Conservation (phyloP, 1,284 basidiomycete genomes). For the Filobasidium uniguttulatum region DNA sequence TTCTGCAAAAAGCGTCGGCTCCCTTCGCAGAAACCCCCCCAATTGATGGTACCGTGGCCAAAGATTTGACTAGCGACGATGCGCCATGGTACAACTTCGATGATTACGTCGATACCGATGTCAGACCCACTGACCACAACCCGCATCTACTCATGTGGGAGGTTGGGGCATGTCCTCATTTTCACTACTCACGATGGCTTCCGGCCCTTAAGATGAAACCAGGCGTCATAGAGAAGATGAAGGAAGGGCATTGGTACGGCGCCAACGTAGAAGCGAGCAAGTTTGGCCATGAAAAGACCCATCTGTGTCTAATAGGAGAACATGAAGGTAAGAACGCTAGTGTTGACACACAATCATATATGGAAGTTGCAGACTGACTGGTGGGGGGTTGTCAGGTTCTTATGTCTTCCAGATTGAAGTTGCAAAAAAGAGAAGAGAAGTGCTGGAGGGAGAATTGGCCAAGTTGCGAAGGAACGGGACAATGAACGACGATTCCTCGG, state of each 20-base stretch:
- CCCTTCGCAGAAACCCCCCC: constrained; percentile 1
- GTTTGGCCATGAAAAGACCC: constrained; percentile 77
- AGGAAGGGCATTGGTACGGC: constrained; percentile 8
- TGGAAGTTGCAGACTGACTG: too few relatives aligned
- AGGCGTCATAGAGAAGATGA: constrained; percentile 23
- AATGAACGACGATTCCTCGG: too few relatives aligned
- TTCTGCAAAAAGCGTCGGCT: constrained; percentile 4
- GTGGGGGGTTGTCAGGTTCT: too few relatives aligned
- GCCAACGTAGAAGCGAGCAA: constrained; percentile 46
- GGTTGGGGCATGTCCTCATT: constrained; percentile 61
- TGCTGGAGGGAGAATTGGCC: neutral
- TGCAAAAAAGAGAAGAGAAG: too few relatives aligned
- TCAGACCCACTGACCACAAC: constrained; percentile 43
- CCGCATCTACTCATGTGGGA: constrained; percentile 60
- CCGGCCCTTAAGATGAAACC: constrained; percentile 27
- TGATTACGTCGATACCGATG: constrained; percentile 73
- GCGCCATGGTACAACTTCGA: constrained; percentile 62
- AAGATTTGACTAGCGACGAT: constrained; percentile 20
- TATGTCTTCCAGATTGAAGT: too few relatives aligned
- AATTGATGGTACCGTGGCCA: constrained; percentile 15
- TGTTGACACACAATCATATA: too few relatives aligned
- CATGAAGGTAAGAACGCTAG: constrained; percentile 52
- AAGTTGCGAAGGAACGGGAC: neutral
- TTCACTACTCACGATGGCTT: constrained; percentile 62
- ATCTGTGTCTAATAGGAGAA: constrained; percentile 68